Evolutionary conservation across 1,139 yeast genomes (phyloP), one percentile per base, ranked within the genome.

Genomic region (Sugiyamaella castrensis): DNA sequence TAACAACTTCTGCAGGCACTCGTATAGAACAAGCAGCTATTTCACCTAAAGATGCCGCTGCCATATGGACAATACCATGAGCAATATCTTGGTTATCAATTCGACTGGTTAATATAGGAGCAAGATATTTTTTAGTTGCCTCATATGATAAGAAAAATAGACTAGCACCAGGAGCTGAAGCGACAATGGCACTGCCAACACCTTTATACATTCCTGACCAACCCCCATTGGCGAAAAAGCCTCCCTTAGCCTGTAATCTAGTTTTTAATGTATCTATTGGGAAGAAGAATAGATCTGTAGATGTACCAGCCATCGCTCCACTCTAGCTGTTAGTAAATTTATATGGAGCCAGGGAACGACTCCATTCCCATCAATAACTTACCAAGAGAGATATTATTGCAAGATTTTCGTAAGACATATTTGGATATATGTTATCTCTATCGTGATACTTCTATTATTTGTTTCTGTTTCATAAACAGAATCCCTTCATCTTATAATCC

Each of bases 241-340:
- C 98, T 29, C 96, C 97, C 63, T 82, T 82, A 31, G 98, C 98
- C 66, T 92, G 99, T 13, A 92, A 72, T 52, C 99, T 72, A 0
- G 99, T 92, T 70, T 92, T 92, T 54, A 92, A 61, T 1, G 99
- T 94, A 61, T 94, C 99, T 40, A 92, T 87, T 8, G 99, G 98
- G 72, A 92, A 92, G 69, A 92, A 92, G 8, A 87, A 89, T 41
- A 92, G 73, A 69, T 92, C 99, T 1, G 97, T 91, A 6, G 95
- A 83, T 2, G 96, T 91, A 10, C 98, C 98, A 1, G 98, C 97
- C 57, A 95, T 83, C 13, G 88, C 98, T 40, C 99, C 98, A 63
- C 94, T 82, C 81, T 82, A n/a, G n/a, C n/a, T n/a, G n/a, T n/a
- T n/a, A n/a, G n/a, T n/a, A n/a, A n/a, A n/a, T n/a, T n/a, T n/a